Conservation (phyloP, 2,329 filamentous ascomycete species). For the Podosphaera fusca region DNA sequence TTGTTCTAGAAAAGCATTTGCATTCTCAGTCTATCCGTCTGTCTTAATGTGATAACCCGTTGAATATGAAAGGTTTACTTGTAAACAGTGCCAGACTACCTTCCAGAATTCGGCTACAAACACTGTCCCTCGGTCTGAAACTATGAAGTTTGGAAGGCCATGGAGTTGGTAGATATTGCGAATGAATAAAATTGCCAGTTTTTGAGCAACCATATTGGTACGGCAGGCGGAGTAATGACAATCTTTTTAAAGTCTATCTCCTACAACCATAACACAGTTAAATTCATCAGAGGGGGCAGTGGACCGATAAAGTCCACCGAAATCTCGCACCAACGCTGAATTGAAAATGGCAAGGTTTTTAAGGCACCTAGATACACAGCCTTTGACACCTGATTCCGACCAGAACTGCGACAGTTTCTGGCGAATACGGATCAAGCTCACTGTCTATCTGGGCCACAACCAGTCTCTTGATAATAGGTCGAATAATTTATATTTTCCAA, state of each 20-base stretch:
- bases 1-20: no score
- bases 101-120: slow-evolving; percentile 7
- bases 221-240: not conserved
- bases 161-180: slow-evolving; percentile 1
- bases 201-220: not conserved
- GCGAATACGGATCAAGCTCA: not conserved
- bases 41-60: slow-evolving; percentile 5
- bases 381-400: not conserved
- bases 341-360: not conserved
- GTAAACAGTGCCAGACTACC: not conserved
- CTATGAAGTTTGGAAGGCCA: not conserved
- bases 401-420: not conserved
- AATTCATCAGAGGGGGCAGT: not conserved
- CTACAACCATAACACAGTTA: not conserved
- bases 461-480: not conserved
- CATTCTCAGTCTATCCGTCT: slow-evolving; percentile 1
- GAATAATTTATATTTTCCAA: not conserved
- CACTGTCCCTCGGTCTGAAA: slow-evolving; percentile 1
- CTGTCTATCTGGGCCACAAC: not conserved
- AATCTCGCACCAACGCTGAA: no score
- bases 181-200: slow-evolving; percentile 1
- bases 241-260: not conserved
- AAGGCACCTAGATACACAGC: not conserved
- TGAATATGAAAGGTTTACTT: slow-evolving; percentile 1
- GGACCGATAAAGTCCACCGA: not conserved